Evolutionary conservation across 768 basidiomycete species (phyloP).

Genomic region (Lentinula guzmanii): DNA sequence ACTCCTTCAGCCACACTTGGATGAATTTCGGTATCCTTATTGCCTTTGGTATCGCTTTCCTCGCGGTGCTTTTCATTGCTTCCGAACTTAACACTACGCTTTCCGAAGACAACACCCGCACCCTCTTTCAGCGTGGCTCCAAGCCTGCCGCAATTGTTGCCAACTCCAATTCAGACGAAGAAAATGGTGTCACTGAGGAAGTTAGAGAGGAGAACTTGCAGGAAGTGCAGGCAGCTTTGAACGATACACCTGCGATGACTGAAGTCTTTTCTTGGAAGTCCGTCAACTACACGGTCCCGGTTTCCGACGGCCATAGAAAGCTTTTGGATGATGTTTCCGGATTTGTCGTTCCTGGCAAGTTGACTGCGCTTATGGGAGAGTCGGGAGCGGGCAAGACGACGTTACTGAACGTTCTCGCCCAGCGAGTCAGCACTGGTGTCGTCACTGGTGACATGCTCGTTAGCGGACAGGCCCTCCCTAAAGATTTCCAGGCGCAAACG

Average conservation of each 20-base stretch:
- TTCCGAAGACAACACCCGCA: conserved; percentile 24
- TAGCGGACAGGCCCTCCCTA: conserved; percentile 45
- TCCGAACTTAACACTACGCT: conserved; percentile 47
- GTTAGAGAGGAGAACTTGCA: conserved; percentile 11
- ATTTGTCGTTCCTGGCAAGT: conserved; percentile 74
- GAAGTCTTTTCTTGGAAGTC: conserved; percentile 80
- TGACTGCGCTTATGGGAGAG: conserved; percentile 75
- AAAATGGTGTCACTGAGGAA: conserved; percentile 18
- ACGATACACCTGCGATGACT: conserved; percentile 36
- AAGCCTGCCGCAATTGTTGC: conserved; percentile 14
- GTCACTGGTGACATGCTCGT: conserved; percentile 48
- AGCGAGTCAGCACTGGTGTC: conserved; percentile 41
- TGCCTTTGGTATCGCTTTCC: conserved; percentile 58
- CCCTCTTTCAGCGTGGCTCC: conserved; percentile 63
- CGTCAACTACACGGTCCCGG: conserved; percentile 59
- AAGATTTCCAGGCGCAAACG: conserved; percentile 62
- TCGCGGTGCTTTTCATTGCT: conserved; percentile 47
- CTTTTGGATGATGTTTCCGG: conserved; percentile 74
- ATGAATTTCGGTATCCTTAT: conserved; percentile 65
- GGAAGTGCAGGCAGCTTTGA: conserved; percentile 23
- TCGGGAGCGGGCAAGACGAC: conserved; percentile 53
- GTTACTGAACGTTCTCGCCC: conserved; percentile 50
- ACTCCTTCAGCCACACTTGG: conserved; percentile 34
- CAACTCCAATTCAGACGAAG: conserved; percentile 16
- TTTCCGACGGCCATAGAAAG: conserved; percentile 36